Base-by-base conservation (phyloP, 805 yeast genomes). In the Saccharomycopsis olivae region DNA sequence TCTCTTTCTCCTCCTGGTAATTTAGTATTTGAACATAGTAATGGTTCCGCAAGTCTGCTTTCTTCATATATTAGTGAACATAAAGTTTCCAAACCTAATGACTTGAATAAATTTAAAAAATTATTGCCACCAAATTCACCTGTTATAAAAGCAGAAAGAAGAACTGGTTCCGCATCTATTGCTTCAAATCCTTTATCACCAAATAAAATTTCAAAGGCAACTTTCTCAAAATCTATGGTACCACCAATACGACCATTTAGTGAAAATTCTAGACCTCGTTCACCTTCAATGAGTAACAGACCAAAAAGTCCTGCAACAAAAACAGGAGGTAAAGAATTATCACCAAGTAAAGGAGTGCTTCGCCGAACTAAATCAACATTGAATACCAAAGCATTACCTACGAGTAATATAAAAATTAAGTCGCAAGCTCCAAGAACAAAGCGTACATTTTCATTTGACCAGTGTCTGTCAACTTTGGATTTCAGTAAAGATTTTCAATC, bases 371-470 rank as follows among this genome's bases (percentile, higher is more conserved):
- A 42, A 19, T 35, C 43, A 13, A 30, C 40, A 11, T 17, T 42
- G n/a, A 42, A 42, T 23, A 21, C 46, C 14, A 19, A 29, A 10
- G 16, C 38, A 6, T 17, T 35, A 5, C 10, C 24, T 9, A 16
- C 17, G 3, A 28, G 37, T 6, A 20, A 16, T 14, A 17, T 33
- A 10, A 31, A 19, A 11, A 19, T 33, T 11, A 40, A 40, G 24
- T 33, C 29, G 24, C 33, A 38, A 21, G 33, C 43, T 11, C 40
- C 40, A 3, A 41, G 35, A 33, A 38, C 46, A 14, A 38, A 38
- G 19, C 21, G 46, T 5, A 39, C 46, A 5, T 41, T 45, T 33
- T 45, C 48, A 17, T 45, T 45, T 34, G 44, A 45, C 28, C 48
- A 45, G 21, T 45, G 45, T 25, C 38, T 46, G 5, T 41, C 46